Conservation (phyloP, 768 basidiomycete genomes). For the Mycena kentingensis region DNA sequence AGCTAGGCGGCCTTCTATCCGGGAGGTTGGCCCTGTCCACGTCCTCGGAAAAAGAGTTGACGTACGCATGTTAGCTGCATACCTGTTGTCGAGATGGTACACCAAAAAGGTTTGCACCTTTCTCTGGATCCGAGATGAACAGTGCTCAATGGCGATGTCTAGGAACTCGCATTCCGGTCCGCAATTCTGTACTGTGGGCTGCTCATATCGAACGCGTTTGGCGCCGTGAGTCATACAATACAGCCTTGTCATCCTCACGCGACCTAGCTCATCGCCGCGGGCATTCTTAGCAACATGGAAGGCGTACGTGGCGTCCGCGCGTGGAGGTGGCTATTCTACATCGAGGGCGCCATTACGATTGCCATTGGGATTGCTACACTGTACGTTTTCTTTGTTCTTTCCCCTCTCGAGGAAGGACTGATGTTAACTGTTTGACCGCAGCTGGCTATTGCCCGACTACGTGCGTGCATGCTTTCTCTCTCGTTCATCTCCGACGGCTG, state of each 20-base stretch:
- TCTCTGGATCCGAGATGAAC: neutral
- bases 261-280: conserved; percentile 70
- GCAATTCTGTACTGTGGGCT: conserved; percentile 63
- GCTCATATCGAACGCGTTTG: conserved; percentile 69
- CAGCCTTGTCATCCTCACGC: neutral
- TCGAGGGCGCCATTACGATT: conserved; percentile 73
- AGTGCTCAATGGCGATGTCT: conserved; percentile 21
- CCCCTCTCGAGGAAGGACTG: neutral
- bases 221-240: conserved; percentile 46
- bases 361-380: conserved; percentile 56
- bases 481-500: too few relatives aligned
- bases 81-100: conserved; percentile 55
- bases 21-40: conserved; percentile 45
- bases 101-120: conserved; percentile 49
- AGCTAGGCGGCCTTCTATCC: conserved; percentile 66
- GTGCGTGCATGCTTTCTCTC: too few relatives aligned
- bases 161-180: conserved; percentile 68
- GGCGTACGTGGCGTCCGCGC: conserved; percentile 66
- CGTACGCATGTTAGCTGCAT: conserved; percentile 30
- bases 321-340: conserved; percentile 78
- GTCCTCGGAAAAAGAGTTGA: neutral
- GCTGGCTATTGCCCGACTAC: conserved; percentile 62
- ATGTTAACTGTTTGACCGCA: conserved; percentile 23
- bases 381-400: conserved; percentile 35
- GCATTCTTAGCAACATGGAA: conserved; percentile 71